Conservation (phyloP, 495 filamentous ascomycete species). For the Neurospora tetraspora region DNA sequence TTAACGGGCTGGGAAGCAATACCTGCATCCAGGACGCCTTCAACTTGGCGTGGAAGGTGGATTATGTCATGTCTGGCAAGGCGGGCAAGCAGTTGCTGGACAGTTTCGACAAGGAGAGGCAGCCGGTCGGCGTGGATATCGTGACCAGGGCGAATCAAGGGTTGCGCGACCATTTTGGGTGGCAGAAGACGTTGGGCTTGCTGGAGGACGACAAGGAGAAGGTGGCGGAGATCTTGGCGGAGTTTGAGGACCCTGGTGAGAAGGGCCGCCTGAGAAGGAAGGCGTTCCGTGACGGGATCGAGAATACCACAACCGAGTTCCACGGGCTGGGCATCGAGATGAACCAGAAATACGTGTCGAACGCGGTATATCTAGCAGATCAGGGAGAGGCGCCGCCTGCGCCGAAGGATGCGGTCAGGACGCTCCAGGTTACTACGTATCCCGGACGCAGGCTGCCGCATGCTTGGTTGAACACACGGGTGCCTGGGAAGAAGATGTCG, state of each 20-base stretch:
- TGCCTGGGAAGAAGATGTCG: constrained; percentile 18
- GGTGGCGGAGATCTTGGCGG: constrained; percentile 13
- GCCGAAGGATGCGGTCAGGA: constrained; percentile 12
- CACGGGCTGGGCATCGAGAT: constrained; percentile 31
- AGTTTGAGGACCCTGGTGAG: constrained; percentile 20
- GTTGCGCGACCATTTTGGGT: constrained; percentile 21
- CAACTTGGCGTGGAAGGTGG: constrained; percentile 42
- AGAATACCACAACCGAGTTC: constrained; percentile 23
- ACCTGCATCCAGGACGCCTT: constrained; percentile 41
- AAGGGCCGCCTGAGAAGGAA: constrained; percentile 10
- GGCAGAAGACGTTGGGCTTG: constrained; percentile 28
- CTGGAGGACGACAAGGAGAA: constrained; percentile 19
- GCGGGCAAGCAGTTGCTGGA: constrained; percentile 20
- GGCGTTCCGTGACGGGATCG: constrained; percentile 21
- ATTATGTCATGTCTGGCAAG: constrained; percentile 27
- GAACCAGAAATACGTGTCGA: constrained; percentile 30
- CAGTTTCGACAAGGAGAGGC: constrained; percentile 28
- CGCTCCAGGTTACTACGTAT: constrained; percentile 19
- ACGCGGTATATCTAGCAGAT: constrained; percentile 18
- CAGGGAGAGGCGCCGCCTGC: constrained; percentile 8
- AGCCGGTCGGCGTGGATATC: constrained; percentile 31
- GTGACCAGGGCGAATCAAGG: constrained; percentile 32
- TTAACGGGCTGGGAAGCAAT: constrained; percentile 38
- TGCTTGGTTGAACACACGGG: constrained; percentile 27
- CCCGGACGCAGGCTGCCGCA: constrained; percentile 32